Conservation (phyloP, 2,329 filamentous ascomycete genomes). For the Aspergillus sp. region DNA sequence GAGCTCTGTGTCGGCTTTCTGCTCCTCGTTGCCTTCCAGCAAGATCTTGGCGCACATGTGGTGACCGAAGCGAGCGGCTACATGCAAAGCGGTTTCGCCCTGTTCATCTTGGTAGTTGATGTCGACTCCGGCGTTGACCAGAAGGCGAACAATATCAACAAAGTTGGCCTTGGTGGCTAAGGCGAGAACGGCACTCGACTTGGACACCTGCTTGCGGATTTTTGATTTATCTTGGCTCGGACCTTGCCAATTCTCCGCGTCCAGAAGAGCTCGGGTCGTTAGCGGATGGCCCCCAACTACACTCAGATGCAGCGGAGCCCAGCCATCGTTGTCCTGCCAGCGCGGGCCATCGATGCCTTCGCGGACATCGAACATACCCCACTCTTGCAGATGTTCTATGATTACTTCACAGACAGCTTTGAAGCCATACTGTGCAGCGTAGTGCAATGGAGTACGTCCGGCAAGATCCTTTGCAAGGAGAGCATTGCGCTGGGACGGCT, state of each 20-base stretch:
- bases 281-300: slow-evolving; percentile 87
- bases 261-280: slow-evolving; percentile 77
- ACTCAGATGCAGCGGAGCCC: slow-evolving; percentile 84
- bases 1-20: slow-evolving; percentile 74
- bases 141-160: slow-evolving; percentile 74
- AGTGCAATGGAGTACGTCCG: slow-evolving; percentile 83
- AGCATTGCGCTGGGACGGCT: slow-evolving; percentile 63
- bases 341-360: slow-evolving; percentile 80
- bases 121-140: slow-evolving; percentile 86
- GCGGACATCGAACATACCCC: slow-evolving; percentile 80
- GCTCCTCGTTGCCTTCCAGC: slow-evolving; percentile 64
- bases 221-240: slow-evolving; percentile 60
- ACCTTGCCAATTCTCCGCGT: slow-evolving; percentile 74
- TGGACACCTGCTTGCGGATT: slow-evolving; percentile 67
- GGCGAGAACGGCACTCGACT: slow-evolving; percentile 82
- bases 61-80: slow-evolving; percentile 86
- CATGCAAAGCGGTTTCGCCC: slow-evolving; percentile 86
- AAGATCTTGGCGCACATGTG: slow-evolving; percentile 75
- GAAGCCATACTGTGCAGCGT: slow-evolving; percentile 92
- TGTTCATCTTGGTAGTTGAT: slow-evolving; percentile 90
- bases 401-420: slow-evolving; percentile 85
- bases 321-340: slow-evolving; percentile 93
- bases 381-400: slow-evolving; percentile 83
- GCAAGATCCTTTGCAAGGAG: slow-evolving; percentile 71
- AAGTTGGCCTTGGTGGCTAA: slow-evolving; percentile 88